Evolutionary conservation across 495 filamentous ascomycete species (phyloP).

Genomic region (Pseudoneurospora amorphoporcata): DNA sequence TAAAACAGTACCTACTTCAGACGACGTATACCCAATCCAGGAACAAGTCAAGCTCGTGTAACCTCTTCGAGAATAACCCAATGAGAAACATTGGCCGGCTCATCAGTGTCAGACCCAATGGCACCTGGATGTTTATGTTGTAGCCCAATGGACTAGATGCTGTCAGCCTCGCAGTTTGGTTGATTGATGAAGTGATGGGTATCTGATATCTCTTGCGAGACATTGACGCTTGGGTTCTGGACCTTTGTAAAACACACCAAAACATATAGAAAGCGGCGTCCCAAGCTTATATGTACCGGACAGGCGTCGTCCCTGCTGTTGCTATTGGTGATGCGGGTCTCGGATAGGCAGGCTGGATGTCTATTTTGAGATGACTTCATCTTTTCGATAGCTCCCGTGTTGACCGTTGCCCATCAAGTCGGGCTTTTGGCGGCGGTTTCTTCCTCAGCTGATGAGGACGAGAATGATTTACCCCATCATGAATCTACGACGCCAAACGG

Average conservation of each 20-base stretch:
- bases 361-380: neutral
- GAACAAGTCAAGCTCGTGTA: conserved; percentile 5
- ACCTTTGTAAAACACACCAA: neutral
- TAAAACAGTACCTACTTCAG: neutral
- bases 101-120: neutral
- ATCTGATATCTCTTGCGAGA: neutral
- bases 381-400: neutral
- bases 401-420: neutral
- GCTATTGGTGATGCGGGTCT: neutral
- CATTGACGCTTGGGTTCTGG: neutral
- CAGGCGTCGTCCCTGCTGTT: neutral
- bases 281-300: neutral
- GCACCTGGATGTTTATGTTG: neutral
- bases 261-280: neutral
- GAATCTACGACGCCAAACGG: neutral
- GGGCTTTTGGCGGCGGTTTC: neutral
- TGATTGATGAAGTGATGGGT: neutral
- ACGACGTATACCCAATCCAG: conserved; percentile 6
- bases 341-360: neutral
- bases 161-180: neutral
- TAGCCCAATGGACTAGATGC: neutral
- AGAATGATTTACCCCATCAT: neutral
- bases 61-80: neutral
- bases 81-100: neutral
- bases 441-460: neutral